Evolutionary conservation across 176 grass and related monocot genomes (phyloP).

Genomic region (Oryza officinalis): DNA sequence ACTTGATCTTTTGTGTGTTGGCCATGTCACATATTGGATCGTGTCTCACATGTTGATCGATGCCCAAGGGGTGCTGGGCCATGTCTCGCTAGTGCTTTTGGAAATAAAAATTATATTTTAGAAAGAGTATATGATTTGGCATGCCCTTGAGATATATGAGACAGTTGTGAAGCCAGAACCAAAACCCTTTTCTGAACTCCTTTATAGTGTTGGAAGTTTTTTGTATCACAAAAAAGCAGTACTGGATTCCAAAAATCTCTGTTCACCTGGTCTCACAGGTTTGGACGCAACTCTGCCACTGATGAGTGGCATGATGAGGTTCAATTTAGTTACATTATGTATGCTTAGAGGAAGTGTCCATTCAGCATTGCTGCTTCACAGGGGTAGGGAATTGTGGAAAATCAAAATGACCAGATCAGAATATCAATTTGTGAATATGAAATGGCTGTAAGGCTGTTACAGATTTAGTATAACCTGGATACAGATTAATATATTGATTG

Average conservation of each 20-base stretch:
- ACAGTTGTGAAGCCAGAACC: too few species aligned
- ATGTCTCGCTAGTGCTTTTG: not conserved
- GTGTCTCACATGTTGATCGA: too few species aligned
- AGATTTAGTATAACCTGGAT: not conserved
- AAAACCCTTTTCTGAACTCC: too few species aligned
- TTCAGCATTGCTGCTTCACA: not conserved
- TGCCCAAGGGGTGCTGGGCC: too few species aligned
- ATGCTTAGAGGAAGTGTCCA: not conserved
- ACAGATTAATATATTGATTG: constrained; percentile 3
- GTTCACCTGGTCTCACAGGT: not conserved
- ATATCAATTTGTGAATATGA: not conserved
- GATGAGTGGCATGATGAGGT: not conserved
- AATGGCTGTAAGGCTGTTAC: not conserved
- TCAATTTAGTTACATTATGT: not conserved
- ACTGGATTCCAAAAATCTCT: not conserved
- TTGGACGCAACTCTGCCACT: not conserved
- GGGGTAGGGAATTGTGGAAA: not conserved
- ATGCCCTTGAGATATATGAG: constrained; percentile 13
- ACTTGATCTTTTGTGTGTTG: not conserved
- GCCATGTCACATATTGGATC: not conserved
- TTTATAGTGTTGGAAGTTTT: too few species aligned
- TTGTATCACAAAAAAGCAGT: not conserved
- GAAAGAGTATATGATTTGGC: not conserved
- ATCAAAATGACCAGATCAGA: constrained; percentile 10
- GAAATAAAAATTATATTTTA: not conserved